A percentile compares a stretch with the other conserved stretches of the same genome.
phyloP scores from a whole-genome alignment of 352 stramenopile species.

The Phytophthora syringae region DNA sequence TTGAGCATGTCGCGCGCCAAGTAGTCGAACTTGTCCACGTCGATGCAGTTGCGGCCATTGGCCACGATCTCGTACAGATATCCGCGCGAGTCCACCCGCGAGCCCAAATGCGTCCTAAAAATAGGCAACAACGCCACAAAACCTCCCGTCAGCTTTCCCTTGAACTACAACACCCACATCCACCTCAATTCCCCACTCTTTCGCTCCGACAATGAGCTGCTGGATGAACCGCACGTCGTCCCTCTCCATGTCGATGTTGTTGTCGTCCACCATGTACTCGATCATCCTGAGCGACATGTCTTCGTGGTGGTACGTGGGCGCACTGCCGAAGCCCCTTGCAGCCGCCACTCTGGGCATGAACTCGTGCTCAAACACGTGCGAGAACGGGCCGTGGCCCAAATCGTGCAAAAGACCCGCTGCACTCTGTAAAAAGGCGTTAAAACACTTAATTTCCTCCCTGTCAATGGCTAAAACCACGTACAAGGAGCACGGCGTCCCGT shows the following conservation, averaged over 20 bases:
- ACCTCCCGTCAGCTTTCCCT: background rate
- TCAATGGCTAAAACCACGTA: slow-evolving; percentile 18
- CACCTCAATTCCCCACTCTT: slow-evolving; percentile 45
- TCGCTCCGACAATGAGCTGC: slow-evolving; percentile 82
- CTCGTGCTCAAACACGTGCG: slow-evolving; percentile 95
- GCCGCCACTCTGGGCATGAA: slow-evolving; percentile 81
- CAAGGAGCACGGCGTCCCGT: slow-evolving; percentile 78
- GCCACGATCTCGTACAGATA: slow-evolving; percentile 93
- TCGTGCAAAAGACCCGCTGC: slow-evolving; percentile 85
- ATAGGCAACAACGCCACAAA: background rate
- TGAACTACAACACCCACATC: background rate
- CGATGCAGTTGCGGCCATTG: slow-evolving; percentile 91
- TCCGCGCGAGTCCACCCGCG: slow-evolving; percentile 57
- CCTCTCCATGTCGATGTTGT: slow-evolving; percentile 77
- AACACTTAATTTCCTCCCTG: background rate
- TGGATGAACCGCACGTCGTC: slow-evolving; percentile 80
- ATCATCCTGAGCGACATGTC: slow-evolving; percentile 85
- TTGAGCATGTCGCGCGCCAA: slow-evolving; percentile 88
- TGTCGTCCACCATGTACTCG: slow-evolving; percentile 82
- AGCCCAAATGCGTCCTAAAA: slow-evolving; percentile 53
- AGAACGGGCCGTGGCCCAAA: slow-evolving; percentile 95
- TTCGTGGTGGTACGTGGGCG: slow-evolving; percentile 74
- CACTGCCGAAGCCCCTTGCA: slow-evolving; percentile 33
- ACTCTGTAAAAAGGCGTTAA: slow-evolving; percentile 42
- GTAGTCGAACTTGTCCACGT: slow-evolving; percentile 95